Percentiles rank a stretch among this genome's conserved stretches.
Conservation (phyloP, 2,329 filamentous ascomycete genomes). For the Lojkania enalia region DNA sequence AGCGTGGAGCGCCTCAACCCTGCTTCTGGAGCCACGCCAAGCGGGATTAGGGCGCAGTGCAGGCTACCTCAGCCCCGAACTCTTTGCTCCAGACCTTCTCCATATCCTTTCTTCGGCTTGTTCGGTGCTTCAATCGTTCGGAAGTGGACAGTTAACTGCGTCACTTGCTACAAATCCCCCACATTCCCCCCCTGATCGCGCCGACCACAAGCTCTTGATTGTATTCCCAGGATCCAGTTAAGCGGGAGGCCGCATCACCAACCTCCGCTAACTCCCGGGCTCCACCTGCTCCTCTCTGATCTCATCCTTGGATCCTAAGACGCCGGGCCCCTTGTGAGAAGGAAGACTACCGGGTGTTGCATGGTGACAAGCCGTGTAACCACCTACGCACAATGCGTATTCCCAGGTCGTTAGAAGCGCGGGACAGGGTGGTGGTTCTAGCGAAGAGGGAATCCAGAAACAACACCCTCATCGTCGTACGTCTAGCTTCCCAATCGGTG, state of each 20-base stretch:
- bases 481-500: slow-evolving; percentile 11
- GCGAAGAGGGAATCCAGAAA: slow-evolving; percentile 26
- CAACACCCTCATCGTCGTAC: slow-evolving; percentile 35
- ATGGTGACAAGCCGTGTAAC: no score
- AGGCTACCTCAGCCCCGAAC: slow-evolving; percentile 14
- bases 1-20: slow-evolving; percentile 1
- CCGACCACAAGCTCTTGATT: background rate
- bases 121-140: background rate
- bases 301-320: no score
- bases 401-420: slow-evolving; percentile 25
- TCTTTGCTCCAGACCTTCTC: background rate
- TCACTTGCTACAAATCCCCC: background rate
- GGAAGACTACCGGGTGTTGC: no score
- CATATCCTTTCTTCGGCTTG: background rate
- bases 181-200: no score
- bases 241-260: no score
- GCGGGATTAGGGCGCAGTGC: slow-evolving; percentile 8
- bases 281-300: no score
- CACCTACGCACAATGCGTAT: slow-evolving; percentile 37
- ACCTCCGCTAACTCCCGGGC: no score
- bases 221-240: background rate
- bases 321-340: no score
- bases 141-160: background rate
- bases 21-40: slow-evolving; percentile 14
- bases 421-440: slow-evolving; percentile 22